Base-by-base conservation (phyloP, 768 basidiomycete genomes). In the Panus rudis region DNA sequence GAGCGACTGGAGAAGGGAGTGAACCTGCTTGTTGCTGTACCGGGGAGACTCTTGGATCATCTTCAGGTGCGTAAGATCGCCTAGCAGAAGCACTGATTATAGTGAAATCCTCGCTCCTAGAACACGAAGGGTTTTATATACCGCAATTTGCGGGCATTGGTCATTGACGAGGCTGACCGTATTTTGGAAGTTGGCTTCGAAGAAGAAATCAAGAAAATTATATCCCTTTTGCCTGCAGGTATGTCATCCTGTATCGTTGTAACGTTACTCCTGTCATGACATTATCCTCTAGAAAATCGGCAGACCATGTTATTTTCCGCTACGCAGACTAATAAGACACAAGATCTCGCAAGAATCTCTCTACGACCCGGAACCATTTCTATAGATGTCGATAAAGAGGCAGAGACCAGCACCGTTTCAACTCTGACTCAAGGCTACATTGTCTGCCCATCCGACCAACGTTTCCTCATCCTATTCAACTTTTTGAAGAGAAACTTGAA, bases 251-350 rank as follows among this genome's bases (percentile, higher is more conserved):
- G 12, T 4, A 6, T 17, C 25, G 8, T 20, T 20, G 35, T 12
- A 10, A 12, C 21, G 11, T 11, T 39, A 22, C 38, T 40, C 4
- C n/a, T 35, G 30, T 10, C 19, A 10, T 20, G 35, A 10, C 10
- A 8, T 11, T 37, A 30, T 16, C 16, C 28, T 10, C 2, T 54
- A 91, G 89, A 91, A 45, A 79, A 82, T 55, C 81, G 92, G 6
- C 92, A 94, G 60, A 83, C 90, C 6, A 92, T 92, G 89, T 76
- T 94, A 13, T 94, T 93, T 66, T 92, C 90, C 3, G 92, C 92
- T 2, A 94, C 92, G 3, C 91, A 93, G 66, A 93, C 92, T 3
- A 94, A 88, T 51, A 93, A 92, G 69, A 91, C 93, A 27, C 78
- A 83, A 21, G 92, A 93, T 56, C 76, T 94, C 21, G 92, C 92